Evolutionary conservation across 2,329 filamentous ascomycete species (phyloP).

Genomic region (Penicillium sp.): DNA sequence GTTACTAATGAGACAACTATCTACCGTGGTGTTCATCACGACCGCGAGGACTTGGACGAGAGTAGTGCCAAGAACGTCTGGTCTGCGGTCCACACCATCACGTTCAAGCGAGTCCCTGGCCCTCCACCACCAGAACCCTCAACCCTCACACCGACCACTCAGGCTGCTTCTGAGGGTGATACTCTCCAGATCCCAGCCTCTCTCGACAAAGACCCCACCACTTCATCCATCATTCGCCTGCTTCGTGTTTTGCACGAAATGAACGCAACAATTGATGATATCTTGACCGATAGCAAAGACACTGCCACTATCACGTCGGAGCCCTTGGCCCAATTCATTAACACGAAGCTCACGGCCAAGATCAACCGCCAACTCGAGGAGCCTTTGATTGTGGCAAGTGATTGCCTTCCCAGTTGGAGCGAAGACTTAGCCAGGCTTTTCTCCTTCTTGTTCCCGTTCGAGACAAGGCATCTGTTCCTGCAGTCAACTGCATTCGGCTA

Average conservation of each 20-base stretch:
- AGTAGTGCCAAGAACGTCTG: conserved; percentile 74
- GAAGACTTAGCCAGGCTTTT: conserved; percentile 91
- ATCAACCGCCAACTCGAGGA: conserved; percentile 96
- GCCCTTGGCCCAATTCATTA: conserved; percentile 90
- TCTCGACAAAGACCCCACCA: conserved; percentile 76
- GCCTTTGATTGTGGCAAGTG: conserved; percentile 93
- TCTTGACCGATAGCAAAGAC: conserved; percentile 74
- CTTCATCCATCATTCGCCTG: conserved; percentile 80
- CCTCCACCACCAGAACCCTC: conserved; percentile 72
- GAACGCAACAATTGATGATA: conserved; percentile 90
- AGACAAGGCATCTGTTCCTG: conserved; percentile 92
- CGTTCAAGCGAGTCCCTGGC: conserved; percentile 81
- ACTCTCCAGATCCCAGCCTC: conserved; percentile 69
- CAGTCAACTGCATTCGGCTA: conserved; percentile 99
- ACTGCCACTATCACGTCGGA: conserved; percentile 71
- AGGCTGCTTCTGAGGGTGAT: conserved; percentile 53
- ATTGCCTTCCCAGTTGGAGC: conserved; percentile 92
- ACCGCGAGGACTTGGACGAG: conserved; percentile 61
- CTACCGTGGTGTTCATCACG: conserved; percentile 85
- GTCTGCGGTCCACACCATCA: conserved; percentile 86
- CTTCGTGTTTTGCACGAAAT: conserved; percentile 88
- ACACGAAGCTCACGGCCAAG: conserved; percentile 96
- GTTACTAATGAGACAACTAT: conserved; percentile 92
- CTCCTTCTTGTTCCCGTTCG: conserved; percentile 96
- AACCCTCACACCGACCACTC: conserved; percentile 55